These are phyloP conservation scores for Capsella rubella DNA, from an alignment of 441 rosid genomes.

Conservation along the genomic window DNA sequence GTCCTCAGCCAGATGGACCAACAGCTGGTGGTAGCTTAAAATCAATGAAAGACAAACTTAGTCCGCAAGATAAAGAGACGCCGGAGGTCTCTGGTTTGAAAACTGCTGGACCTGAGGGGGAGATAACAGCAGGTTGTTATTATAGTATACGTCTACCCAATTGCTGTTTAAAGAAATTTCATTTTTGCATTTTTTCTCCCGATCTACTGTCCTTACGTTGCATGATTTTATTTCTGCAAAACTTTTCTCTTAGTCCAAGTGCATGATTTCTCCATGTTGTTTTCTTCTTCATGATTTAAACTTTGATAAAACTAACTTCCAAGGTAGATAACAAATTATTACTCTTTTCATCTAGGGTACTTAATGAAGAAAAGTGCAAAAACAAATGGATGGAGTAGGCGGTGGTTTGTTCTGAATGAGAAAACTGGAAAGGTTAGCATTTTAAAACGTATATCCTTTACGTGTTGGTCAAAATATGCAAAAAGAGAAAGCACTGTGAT, in stretches of 20 bases:
- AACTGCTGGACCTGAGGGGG: constrained; percentile 97
- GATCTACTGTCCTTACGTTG: constrained; percentile 1
- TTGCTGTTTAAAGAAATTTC: constrained; percentile 15
- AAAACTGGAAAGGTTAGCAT: constrained; percentile 90
- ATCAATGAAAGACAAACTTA: constrained; percentile 83
- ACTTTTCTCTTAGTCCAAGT: constrained; percentile 6
- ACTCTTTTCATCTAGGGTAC: constrained; percentile 55
- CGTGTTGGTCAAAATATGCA: constrained; percentile 23
- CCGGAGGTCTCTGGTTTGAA: constrained; percentile 85
- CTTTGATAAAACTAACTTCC: constrained; percentile 28
- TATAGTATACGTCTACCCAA: constrained; percentile 28
- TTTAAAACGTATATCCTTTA: constrained; percentile 6
- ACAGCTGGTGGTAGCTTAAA: constrained; percentile 90
- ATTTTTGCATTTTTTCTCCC: constrained; percentile 16
- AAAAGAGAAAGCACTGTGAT: constrained; percentile 20
- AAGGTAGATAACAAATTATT: constrained; percentile 18
- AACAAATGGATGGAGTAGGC: constrained; percentile 90
- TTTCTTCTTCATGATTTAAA: background rate
- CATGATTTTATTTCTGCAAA: constrained; percentile 18
- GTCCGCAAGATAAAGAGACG: constrained; percentile 74
- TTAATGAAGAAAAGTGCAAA: constrained; percentile 91
- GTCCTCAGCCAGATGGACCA: constrained; percentile 87
- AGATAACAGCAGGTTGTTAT: constrained; percentile 95
- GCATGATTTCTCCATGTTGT: constrained; percentile 3
- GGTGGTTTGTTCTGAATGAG: constrained; percentile 98